phyloP scores from a whole-genome alignment of 2,329 filamentous ascomycete species.

The Colletotrichum destructivum region DNA sequence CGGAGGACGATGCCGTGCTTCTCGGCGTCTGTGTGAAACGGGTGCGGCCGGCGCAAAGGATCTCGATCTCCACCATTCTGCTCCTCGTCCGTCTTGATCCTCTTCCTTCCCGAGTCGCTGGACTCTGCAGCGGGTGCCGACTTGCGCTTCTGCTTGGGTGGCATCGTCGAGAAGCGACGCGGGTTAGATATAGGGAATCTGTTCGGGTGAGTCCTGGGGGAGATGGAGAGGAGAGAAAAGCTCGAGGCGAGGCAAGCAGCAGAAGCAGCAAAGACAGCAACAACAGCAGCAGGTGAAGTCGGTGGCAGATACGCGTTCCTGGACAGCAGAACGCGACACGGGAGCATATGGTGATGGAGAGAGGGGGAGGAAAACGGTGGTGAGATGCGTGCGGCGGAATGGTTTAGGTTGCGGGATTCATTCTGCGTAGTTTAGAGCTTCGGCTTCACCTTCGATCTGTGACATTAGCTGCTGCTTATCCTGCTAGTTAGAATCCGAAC shows the following conservation, averaged over 20 bases:
- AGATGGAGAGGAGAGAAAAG: background rate
- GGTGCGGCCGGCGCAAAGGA: slow-evolving; percentile 62
- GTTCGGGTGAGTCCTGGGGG: background rate
- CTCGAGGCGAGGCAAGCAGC: background rate
- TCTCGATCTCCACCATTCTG: slow-evolving; percentile 49
- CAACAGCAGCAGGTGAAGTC: background rate
- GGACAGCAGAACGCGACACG: slow-evolving; percentile 26
- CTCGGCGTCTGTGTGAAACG: slow-evolving; percentile 62
- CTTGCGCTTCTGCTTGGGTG: slow-evolving; percentile 50
- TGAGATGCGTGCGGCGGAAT: background rate
- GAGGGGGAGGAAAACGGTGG: background rate
- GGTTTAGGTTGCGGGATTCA: too few relatives aligned
- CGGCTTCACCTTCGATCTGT: background rate
- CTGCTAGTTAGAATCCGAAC: too few relatives aligned
- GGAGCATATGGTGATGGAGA: slow-evolving; percentile 8
- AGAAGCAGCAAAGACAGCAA: background rate
- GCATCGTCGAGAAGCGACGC: slow-evolving; percentile 45
- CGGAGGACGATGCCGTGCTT: slow-evolving; percentile 76
- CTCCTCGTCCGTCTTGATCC: slow-evolving; percentile 48
- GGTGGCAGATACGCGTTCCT: slow-evolving; percentile 18
- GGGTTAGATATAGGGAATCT: background rate
- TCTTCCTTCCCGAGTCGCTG: slow-evolving; percentile 49
- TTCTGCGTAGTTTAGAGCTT: background rate
- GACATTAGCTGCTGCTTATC: too few relatives aligned
- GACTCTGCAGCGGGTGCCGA: slow-evolving; percentile 42